Evolutionary conservation across 345 rosid species (phyloP), one percentile per base, ranked within the genome.

Genomic region (Punica granatum): DNA sequence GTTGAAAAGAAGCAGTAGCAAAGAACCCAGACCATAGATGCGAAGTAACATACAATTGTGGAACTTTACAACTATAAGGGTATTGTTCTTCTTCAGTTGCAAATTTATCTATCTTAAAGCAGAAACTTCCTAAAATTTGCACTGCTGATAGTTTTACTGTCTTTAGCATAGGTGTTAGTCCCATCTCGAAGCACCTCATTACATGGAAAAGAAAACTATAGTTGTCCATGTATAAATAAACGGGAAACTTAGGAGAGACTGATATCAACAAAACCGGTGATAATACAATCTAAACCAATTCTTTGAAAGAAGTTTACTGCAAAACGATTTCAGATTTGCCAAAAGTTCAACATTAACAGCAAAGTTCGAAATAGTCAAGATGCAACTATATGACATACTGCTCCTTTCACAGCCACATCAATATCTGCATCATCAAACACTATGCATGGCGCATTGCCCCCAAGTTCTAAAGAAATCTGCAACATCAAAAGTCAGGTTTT

Each of bases 391-490:
- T 31, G 69, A 85, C 98, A 81, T 81, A 94, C 99, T n/a, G 88
- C 44, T 85, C 98, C 99, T 79, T 89, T 94, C 39, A 94, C 90
- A 60, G 98, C 98, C 61, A 89, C 98, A 51, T 89, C 93, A 74
- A 91, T 61, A 80, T 91, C 89, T 26, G 99, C 99, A 72, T 89
- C 97, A 77, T 94, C 92, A 83, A 94, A 94, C 70, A 94, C 79
- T 71, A 94, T 94, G 83, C 96, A 94, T 60, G 97, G 99, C 67
- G 99, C 99, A 75, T 91, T 91, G 65, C 99, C 99, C 21, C 97
- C 99, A 60, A 94, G 98, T 80, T 94, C 99, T 73, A 94, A 79
- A 74, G 99, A 91, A 60, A 91, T 67, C 99, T 89, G 75, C 28
- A 74, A 67, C 42, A 51, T 51, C 16, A 46, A 62, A 48, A 36